These are phyloP conservation scores for Arabis hirsuta DNA, from an alignment of 345 rosid species.

Conservation along the genomic window DNA sequence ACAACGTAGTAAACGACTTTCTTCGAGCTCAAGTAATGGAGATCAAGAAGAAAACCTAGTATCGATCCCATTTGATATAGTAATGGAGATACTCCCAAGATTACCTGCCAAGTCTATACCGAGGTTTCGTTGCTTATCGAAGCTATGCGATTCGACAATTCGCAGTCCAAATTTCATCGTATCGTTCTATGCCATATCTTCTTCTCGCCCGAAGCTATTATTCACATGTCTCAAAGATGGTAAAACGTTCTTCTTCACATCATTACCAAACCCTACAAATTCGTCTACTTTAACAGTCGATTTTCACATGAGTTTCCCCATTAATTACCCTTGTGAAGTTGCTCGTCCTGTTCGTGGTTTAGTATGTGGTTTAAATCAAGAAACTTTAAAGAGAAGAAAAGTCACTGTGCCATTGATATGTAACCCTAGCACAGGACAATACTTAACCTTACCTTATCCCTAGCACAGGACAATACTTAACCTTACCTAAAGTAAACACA, in stretches of 20 bases:
- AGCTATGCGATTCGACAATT: conserved; percentile 1
- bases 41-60: neutral
- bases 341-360: conserved; percentile 23
- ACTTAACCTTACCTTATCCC: neutral
- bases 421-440: conserved; percentile 34
- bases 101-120: conserved; percentile 4
- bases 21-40: neutral
- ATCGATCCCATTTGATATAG: conserved; percentile 8
- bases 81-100: conserved; percentile 21
- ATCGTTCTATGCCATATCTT: neutral
- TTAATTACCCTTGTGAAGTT: neutral
- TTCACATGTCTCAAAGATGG: neutral
- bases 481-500: conserved; percentile 5
- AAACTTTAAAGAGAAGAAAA: neutral
- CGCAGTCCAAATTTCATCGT: neutral
- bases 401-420: neutral
- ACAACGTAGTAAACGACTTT: too few relatives aligned
- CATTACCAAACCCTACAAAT: neutral
- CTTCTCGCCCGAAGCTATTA: neutral
- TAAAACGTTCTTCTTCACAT: neutral
- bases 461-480: conserved; percentile 16
- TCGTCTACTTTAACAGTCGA: neutral
- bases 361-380: conserved; percentile 9
- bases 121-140: conserved; percentile 12
- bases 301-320: conserved; percentile 3